These are phyloP conservation scores for Acacia melanoxylon DNA, from an alignment of 306 rosid genomes.

Conservation along the genomic window DNA sequence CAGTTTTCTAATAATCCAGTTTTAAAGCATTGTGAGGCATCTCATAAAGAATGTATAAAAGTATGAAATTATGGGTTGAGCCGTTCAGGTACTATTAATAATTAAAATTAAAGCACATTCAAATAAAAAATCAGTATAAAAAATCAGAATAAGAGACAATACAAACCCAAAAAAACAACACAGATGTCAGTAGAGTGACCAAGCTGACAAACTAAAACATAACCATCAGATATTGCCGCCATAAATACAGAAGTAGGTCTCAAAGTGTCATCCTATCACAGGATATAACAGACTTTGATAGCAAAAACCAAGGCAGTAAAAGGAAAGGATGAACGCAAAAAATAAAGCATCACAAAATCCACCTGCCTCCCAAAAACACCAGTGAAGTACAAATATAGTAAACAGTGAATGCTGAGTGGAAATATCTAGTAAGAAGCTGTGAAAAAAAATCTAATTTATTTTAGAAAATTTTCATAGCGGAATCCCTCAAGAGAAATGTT, in stretches of 20 bases:
- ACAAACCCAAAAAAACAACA: neutral
- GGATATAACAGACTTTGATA: neutral
- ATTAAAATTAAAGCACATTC: neutral
- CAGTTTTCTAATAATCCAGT: neutral
- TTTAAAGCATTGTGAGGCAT: neutral
- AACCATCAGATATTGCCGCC: neutral
- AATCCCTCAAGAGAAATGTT: neutral
- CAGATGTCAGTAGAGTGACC: neutral
- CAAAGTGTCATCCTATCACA: neutral
- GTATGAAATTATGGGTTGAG: neutral
- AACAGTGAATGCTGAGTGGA: neutral
- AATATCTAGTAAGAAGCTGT: neutral
- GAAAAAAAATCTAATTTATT: neutral
- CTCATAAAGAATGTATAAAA: neutral
- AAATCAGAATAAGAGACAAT: neutral
- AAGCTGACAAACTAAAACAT: neutral
- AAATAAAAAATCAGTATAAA: neutral
- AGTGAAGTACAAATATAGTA: neutral
- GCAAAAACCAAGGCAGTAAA: neutral
- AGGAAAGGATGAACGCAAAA: neutral
- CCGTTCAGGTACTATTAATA: neutral
- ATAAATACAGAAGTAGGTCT: neutral
- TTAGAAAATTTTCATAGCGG: neutral
- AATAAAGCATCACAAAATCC: neutral
- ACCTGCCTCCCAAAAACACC: neutral